Evolutionary conservation across 2,329 filamentous ascomycete species (phyloP), one percentile per base, ranked within the genome.

Genomic region (Ceratocystis cacaofunesta): DNA sequence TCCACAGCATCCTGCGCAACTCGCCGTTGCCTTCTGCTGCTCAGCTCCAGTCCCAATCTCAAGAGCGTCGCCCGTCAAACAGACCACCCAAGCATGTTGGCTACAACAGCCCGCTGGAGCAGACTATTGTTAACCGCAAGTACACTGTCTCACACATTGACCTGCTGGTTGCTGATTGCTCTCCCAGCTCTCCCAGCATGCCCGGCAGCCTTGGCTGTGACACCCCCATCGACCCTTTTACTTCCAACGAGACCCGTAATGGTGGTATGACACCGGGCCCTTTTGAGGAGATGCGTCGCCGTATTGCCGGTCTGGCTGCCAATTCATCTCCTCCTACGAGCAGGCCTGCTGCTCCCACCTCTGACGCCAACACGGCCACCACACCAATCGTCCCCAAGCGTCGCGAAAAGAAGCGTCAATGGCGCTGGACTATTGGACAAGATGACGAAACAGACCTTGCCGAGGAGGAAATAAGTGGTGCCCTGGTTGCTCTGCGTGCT

Each of bases 1-100:
- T 86, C 8, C 84, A 82, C 71, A 85, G 83, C 73, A 87, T 87
- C 70, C 78, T 87, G 25, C 81, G 84, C 64, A 87, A 87, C 76
- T 87, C 84, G 3, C 84, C 84, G 19, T 76, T 86, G 5, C 82
- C 83, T 0, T 73, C 76, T 2, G 80, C 74, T 22, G 76, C 80
- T 2, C 75, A 75, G 41, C 79, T 80, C 7, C 73, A 76, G 4
- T 84, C 82, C 1, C 76, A 78, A 66, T 76, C 82, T 46, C 78
- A 81, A 68, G 84, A 83, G 1, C 74, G 77, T 32, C 79, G 82
- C 12, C 73, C 84, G 17, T 78, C 80, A 55, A 81, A 83, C 69
- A 80, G 79, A 69, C 79, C 79, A 0, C 48, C 61, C 8, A 78
- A 81, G 67, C 79, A 79, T 62, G 84, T 87, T 1, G 81, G 80